Percentiles rank a stretch among this genome's conserved stretches.
Evolutionary conservation across 257 asterid genomes (phyloP).

Genomic region (Haberlea rhodopensis): DNA sequence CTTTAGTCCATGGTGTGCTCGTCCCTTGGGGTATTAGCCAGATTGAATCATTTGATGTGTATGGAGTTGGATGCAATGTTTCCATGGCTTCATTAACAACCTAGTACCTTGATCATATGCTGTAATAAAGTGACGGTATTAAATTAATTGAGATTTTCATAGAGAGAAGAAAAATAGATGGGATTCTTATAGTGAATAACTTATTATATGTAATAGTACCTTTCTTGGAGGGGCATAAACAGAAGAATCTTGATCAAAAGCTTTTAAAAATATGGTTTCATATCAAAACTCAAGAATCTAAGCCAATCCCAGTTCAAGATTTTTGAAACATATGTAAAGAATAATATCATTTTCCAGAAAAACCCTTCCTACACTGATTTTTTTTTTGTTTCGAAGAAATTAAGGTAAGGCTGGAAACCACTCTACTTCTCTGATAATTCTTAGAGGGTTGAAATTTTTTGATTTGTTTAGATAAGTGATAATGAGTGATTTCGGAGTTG

Average conservation of each 20-base stretch:
- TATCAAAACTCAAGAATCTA: neutral
- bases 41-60: conserved; percentile 27
- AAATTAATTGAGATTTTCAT: no score
- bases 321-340: neutral
- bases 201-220: conserved; percentile 50
- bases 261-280: no score
- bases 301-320: conserved; percentile 26
- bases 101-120: neutral
- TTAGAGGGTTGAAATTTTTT: neutral
- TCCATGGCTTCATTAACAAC: conserved; percentile 39
- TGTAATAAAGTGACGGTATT: neutral
- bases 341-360: neutral
- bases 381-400: neutral
- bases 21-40: conserved; percentile 36
- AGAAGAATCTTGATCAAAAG: conserved; percentile 34
- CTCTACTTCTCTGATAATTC: neutral
- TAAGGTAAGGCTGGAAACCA: neutral
- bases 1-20: conserved; percentile 58
- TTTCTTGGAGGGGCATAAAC: conserved; percentile 29
- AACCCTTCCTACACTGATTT: no score
- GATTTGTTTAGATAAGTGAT: neutral
- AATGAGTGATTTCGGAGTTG: conserved; percentile 13
- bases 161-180: conserved; percentile 17
- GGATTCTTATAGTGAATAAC: conserved; percentile 33
- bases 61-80: conserved; percentile 40